Conservation (phyloP, 805 yeast species). For the Phaffomyces antillensis region DNA sequence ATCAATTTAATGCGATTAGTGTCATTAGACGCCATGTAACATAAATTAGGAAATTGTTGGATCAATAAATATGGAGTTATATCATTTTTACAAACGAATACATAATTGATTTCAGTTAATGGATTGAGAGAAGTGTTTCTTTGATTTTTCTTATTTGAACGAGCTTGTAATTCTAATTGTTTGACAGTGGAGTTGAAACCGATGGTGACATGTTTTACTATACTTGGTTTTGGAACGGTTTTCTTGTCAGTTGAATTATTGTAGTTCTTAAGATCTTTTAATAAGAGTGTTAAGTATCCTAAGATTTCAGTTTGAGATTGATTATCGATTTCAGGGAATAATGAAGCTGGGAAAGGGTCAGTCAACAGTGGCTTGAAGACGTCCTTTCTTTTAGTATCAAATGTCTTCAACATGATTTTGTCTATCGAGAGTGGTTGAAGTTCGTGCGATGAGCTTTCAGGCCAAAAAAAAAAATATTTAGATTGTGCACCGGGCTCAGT, state of each 20-base stretch:
- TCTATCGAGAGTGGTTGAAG: too few species aligned
- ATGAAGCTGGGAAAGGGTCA: slow-evolving; percentile 50
- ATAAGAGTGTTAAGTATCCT: slow-evolving; percentile 28
- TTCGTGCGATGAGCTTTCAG: too few species aligned
- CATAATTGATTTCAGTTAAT: slow-evolving; percentile 15
- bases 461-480: too few species aligned
- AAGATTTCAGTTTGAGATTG: slow-evolving; percentile 31
- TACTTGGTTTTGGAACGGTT: slow-evolving; percentile 7
- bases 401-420: slow-evolving; percentile 25
- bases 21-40: slow-evolving; percentile 34
- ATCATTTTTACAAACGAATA: slow-evolving; percentile 59
- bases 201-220: slow-evolving; percentile 22
- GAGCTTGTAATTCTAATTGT: slow-evolving; percentile 36
- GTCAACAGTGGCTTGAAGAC: slow-evolving; percentile 60
- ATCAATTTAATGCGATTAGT: slow-evolving; percentile 40
- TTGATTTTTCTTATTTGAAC: slow-evolving; percentile 3
- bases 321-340: slow-evolving; percentile 37
- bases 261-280: slow-evolving; percentile 29
- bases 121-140: not conserved
- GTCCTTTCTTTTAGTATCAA: slow-evolving; percentile 45
- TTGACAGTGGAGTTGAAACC: slow-evolving; percentile 55
- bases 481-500: too few species aligned
- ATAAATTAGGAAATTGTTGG: slow-evolving; percentile 51
- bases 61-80: slow-evolving; percentile 42
- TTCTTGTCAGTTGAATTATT: slow-evolving; percentile 10